phyloP scores from a whole-genome alignment of 352 stramenopile genomes.

The Aphanomyces invadans region DNA sequence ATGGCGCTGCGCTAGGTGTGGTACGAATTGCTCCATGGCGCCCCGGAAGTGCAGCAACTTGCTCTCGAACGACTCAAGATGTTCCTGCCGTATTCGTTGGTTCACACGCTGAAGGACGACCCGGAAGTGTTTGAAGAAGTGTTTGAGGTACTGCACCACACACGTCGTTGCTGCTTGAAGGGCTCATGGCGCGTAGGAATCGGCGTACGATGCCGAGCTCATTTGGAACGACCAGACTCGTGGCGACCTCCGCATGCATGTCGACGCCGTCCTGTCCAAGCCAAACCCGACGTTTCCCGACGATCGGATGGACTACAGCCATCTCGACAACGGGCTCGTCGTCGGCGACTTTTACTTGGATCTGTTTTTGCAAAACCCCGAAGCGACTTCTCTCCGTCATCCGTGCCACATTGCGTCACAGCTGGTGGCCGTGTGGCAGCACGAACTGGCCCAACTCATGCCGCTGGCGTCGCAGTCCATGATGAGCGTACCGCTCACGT shows the following conservation, averaged over 20 bases:
- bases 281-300: slow-evolving; percentile 1
- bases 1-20: slow-evolving; percentile 1
- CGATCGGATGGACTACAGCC: slow-evolving; percentile 15
- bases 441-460: not conserved
- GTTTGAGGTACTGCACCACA: slow-evolving; percentile 11
- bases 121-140: not conserved
- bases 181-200: too few species aligned
- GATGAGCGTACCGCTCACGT: not conserved
- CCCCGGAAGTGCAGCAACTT: not conserved
- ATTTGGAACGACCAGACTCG: slow-evolving; percentile 21
- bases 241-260: not conserved
- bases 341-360: slow-evolving; percentile 19
- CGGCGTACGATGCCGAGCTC: slow-evolving; percentile 11
- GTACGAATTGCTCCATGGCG: not conserved
- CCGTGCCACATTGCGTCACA: slow-evolving; percentile 10
- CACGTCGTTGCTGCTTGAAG: too few species aligned
- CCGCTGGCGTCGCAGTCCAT: slow-evolving; percentile 15
- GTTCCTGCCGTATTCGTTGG: slow-evolving; percentile 2
- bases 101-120: not conserved
- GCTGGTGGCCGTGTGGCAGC: not conserved
- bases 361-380: slow-evolving; percentile 20
- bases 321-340: not conserved
- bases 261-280: slow-evolving; percentile 4
- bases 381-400: slow-evolving; percentile 3
- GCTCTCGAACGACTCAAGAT: not conserved